Evolutionary conservation across 257 asterid species (phyloP).

Genomic region (Ajuga chamaepitys): DNA sequence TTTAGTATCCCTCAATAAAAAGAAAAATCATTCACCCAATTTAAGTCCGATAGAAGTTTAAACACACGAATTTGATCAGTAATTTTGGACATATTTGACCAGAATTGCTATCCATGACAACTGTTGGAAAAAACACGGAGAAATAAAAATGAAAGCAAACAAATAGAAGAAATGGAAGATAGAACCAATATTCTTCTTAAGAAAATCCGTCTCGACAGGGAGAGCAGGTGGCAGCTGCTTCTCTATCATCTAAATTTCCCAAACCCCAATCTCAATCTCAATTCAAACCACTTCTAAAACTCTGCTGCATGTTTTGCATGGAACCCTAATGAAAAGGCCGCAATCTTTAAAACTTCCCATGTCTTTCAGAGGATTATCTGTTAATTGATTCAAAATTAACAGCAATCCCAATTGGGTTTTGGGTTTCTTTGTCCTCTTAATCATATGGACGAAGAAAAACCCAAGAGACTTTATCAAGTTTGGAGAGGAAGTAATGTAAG

Average conservation of each 20-base stretch:
- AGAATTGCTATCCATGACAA: no score
- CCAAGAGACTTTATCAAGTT: constrained; percentile 64
- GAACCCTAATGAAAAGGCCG: constrained; percentile 24
- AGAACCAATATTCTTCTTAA: constrained; percentile 24
- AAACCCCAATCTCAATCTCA: constrained; percentile 18
- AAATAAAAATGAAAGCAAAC: not conserved
- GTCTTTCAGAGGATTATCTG: constrained; percentile 20
- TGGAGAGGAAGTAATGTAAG: constrained; percentile 88
- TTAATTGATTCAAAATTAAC: not conserved
- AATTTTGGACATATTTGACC: no score
- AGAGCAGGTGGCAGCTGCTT: constrained; percentile 31
- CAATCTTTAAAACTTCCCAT: constrained; percentile 15
- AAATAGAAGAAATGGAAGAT: not conserved
- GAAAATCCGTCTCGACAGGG: constrained; percentile 32
- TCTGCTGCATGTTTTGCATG: constrained; percentile 23
- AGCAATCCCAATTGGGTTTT: constrained; percentile 8
- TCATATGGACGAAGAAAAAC: constrained; percentile 45
- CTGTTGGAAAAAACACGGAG: not conserved
- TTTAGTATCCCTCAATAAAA: no score
- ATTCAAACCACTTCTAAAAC: constrained; percentile 24
- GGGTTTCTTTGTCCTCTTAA: constrained; percentile 12
- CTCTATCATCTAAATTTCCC: constrained; percentile 27
- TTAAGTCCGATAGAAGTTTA: no score
- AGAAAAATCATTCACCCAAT: no score
- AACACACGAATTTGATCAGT: no score